phyloP scores from a whole-genome alignment of 75 land plant species.

The Adiantum capillusveneris region DNA sequence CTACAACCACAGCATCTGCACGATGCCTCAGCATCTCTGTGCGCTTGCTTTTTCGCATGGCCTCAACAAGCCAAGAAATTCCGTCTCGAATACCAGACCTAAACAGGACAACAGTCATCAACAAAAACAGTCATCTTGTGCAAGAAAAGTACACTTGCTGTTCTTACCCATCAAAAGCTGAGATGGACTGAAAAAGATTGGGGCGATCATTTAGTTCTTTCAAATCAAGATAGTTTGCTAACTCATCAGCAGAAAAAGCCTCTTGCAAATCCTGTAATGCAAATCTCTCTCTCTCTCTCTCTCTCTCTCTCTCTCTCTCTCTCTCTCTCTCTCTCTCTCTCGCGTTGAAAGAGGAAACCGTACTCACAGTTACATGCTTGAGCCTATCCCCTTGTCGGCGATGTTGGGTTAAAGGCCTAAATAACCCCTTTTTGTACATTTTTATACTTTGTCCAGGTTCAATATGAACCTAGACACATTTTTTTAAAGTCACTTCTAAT shows the following conservation, averaged over 20 bases:
- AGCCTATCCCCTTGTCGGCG: too few relatives aligned
- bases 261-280: conserved; percentile 68
- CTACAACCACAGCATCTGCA: conserved; percentile 31
- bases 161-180: conserved; percentile 83
- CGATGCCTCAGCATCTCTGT: conserved; percentile 60
- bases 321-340: background rate
- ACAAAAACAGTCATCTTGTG: background rate
- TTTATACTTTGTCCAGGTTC: too few relatives aligned
- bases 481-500: background rate
- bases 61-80: conserved; percentile 80
- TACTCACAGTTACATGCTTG: too few relatives aligned
- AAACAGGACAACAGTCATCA: conserved; percentile 13
- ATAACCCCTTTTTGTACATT: too few relatives aligned
- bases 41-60: conserved; percentile 83
- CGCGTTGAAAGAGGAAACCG: too few relatives aligned
- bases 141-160: background rate
- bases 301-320: background rate
- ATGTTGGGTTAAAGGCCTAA: too few relatives aligned
- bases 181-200: conserved; percentile 65
- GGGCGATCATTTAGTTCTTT: conserved; percentile 73
- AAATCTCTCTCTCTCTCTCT: background rate
- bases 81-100: conserved; percentile 72
- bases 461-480: too few relatives aligned
- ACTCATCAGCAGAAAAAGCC: conserved; percentile 73
- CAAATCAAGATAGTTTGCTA: conserved; percentile 64